These are phyloP conservation scores for Pythium myriotylum DNA, from an alignment of 352 stramenopile species.

Conservation along the genomic window DNA sequence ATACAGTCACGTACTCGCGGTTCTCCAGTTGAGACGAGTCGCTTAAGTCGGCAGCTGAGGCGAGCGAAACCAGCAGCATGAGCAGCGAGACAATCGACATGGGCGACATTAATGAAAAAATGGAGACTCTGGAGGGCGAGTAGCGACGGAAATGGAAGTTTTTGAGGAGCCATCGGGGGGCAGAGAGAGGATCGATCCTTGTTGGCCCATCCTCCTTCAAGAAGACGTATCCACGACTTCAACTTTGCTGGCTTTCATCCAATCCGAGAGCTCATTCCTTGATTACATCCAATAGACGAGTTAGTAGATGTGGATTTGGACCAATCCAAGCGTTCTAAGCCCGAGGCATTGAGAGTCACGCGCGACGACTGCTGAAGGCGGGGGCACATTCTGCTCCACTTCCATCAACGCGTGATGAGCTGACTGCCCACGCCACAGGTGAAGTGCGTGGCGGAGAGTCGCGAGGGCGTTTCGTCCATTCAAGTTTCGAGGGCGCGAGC, in stretches of 20 bases:
- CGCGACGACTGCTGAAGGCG: not conserved
- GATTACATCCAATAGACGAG: not conserved
- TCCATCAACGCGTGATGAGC: not conserved
- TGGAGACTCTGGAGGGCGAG: too few relatives aligned
- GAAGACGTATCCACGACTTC: not conserved
- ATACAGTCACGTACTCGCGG: conserved; percentile 6
- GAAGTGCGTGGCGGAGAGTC: not conserved
- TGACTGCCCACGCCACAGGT: not conserved
- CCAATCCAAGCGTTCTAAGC: not conserved
- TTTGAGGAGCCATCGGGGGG: too few relatives aligned
- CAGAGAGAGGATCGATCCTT: too few relatives aligned
- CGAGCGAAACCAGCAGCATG: not conserved
- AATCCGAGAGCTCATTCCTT: not conserved
- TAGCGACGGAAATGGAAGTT: too few relatives aligned
- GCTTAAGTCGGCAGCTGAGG: not conserved
- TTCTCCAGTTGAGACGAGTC: not conserved
- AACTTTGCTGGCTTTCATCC: not conserved
- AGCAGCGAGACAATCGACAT: not conserved
- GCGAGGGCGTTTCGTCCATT: not conserved
- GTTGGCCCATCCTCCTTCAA: too few relatives aligned
- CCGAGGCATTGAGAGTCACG: not conserved
- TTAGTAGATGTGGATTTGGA: not conserved
- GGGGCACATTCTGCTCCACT: not conserved
- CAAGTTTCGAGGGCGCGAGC: not conserved
- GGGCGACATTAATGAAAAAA: too few relatives aligned